Percentiles rank a stretch among this genome's conserved stretches.
phyloP scores from a whole-genome alignment of 257 asterid species.

The Salvia rosmarinus region DNA sequence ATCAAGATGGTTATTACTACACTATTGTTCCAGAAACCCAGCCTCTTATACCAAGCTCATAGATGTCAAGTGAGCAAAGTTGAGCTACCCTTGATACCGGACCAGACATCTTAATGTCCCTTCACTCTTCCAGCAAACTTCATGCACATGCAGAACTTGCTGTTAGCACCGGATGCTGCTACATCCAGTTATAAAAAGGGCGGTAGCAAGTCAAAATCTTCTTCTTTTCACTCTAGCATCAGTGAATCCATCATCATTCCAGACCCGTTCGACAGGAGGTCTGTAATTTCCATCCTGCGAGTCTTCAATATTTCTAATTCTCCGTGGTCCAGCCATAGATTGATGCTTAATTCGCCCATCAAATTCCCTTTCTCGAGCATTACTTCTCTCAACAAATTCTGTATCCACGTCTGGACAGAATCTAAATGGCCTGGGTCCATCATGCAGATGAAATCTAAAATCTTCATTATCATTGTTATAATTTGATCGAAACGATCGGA shows the following conservation, averaged over 20 bases:
- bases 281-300: conserved; percentile 65
- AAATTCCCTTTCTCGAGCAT: conserved; percentile 61
- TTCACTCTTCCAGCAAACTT: background rate
- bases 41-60: conserved; percentile 23
- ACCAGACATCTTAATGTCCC: conserved; percentile 21
- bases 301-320: conserved; percentile 65
- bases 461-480: conserved; percentile 53
- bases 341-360: conserved; percentile 60
- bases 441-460: conserved; percentile 57
- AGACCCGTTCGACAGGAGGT: conserved; percentile 54
- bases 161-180: background rate
- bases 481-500: conserved; percentile 57
- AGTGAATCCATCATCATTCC: conserved; percentile 69
- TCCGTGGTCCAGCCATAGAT: conserved; percentile 46
- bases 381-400: conserved; percentile 66
- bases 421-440: conserved; percentile 65
- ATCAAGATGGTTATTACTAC: background rate
- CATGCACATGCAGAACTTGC: conserved; percentile 14
- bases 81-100: conserved; percentile 1
- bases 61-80: conserved; percentile 27
- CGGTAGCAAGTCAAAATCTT: conserved; percentile 60
- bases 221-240: conserved; percentile 72
- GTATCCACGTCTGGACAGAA: conserved; percentile 60
- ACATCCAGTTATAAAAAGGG: conserved; percentile 1
- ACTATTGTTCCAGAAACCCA: conserved; percentile 13